Evolutionary conservation across 2,329 filamentous ascomycete species (phyloP), one percentile per base, ranked within the genome.

Genomic region (Exophiala calicioides): DNA sequence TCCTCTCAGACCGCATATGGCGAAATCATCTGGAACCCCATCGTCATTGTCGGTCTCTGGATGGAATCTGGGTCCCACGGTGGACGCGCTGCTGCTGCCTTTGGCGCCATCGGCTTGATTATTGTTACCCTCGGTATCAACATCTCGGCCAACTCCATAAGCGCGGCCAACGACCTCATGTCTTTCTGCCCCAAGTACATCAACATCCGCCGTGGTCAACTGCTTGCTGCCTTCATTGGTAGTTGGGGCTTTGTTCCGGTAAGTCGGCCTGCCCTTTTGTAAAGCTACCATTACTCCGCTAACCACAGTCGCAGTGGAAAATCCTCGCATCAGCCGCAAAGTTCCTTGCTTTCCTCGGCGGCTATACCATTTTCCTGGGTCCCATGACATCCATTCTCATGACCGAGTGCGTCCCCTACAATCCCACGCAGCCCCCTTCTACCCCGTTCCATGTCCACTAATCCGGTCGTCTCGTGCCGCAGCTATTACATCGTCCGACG

Each of bases 111-210:
- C 35, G 64, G 60, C 45, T 71, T 71, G 51, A 68, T 71, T 32
- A 62, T 71, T n/a, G 68, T 68, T 5, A 71, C 67, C 2, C 70
- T 71, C 35, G 68, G 67, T 42, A 71, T 70, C 33, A 68, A 71
- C 46, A 62, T 71, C 31, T 67, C 68, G 19, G 67, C 68, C 27
- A 67, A 59, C 26, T 67, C 65, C 3, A 68, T 67, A 8, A 90
- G 86, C 1, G 88, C 87, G 4, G 86, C 87, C 13, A 90, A 87
- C 0, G 88, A 93, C 57, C 78, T 94, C 78, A 88, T 86, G 1
- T 88, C 88, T 0, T 74, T 94, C 9, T 70, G 90, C 3, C 89
- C 89, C 0, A 82, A 86, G 13, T 94, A 80, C 66, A 73, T 95
- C 62, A 90, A 84, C 60, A 95, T 95, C 60, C 83, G 90, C 43